Evolutionary conservation across 257 asterid genomes (phyloP).

Genomic region (Knoxia roxburghii): DNA sequence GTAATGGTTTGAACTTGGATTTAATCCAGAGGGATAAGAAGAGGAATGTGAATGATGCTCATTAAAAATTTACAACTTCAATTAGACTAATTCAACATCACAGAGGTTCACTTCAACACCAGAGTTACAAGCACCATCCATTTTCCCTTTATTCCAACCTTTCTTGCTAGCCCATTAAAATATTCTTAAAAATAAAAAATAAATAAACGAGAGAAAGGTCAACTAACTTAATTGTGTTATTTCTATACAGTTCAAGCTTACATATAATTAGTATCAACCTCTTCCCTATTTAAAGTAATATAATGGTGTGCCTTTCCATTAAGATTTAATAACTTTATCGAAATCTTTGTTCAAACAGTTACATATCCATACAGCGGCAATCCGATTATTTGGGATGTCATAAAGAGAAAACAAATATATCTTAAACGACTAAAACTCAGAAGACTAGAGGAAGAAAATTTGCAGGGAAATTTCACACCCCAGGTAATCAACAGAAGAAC

Average conservation of each 20-base stretch:
- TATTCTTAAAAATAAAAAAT: no score
- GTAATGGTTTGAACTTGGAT: neutral
- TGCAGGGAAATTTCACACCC: neutral
- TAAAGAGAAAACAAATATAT: neutral
- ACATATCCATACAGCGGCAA: neutral
- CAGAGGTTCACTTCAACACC: neutral
- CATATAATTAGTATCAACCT: no score
- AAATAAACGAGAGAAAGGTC: no score
- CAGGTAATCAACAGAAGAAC: neutral
- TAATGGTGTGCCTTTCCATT: neutral
- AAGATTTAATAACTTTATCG: neutral
- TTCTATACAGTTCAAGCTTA: no score
- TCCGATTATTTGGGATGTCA: neutral
- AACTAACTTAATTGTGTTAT: no score
- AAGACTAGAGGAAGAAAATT: neutral
- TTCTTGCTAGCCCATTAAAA: neutral
- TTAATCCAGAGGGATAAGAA: neutral
- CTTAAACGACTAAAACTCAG: neutral
- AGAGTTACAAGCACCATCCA: neutral
- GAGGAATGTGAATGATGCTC: neutral
- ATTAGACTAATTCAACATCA: neutral
- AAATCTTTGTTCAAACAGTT: neutral
- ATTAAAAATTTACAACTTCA: neutral
- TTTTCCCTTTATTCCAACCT: neutral
- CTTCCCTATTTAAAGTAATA: no score